Evolutionary conservation across 805 yeast genomes (phyloP).

Genomic region (Candida sithepensis): DNA sequence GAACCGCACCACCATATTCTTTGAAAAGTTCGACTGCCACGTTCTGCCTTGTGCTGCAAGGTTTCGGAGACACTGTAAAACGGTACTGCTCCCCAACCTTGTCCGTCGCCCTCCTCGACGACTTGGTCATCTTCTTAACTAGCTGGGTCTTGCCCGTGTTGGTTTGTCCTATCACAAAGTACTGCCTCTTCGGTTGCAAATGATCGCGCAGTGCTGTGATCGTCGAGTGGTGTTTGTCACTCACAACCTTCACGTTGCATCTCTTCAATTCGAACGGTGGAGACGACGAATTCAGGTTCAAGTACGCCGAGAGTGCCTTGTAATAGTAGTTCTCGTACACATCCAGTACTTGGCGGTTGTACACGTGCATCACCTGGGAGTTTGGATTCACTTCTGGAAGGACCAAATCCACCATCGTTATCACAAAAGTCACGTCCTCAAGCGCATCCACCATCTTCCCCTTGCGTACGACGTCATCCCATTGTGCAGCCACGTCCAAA

Average conservation of each 20-base stretch:
- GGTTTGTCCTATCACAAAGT: slow-evolving; percentile 27
- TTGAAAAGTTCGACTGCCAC: slow-evolving; percentile 8
- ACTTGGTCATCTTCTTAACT: slow-evolving; percentile 7
- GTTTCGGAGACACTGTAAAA: slow-evolving; percentile 12
- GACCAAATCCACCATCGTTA: slow-evolving; percentile 13
- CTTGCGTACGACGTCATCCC: slow-evolving; percentile 1
- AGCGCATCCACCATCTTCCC: not conserved
- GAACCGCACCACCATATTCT: slow-evolving; percentile 14
- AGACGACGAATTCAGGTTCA: not conserved
- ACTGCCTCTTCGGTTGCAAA: not conserved
- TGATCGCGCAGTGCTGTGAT: not conserved
- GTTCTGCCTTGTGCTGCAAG: slow-evolving; percentile 16
- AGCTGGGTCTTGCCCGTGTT: slow-evolving; percentile 29
- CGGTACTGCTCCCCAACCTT: slow-evolving; percentile 4
- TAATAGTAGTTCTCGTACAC: slow-evolving; percentile 2
- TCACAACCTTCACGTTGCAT: not conserved
- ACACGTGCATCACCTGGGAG: too few species aligned
- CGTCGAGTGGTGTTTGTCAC: not conserved
- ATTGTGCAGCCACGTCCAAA: slow-evolving; percentile 4
- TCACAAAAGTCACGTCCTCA: slow-evolving; percentile 11
- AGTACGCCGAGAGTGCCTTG: not conserved
- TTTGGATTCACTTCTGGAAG: not conserved
- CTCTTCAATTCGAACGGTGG: not conserved
- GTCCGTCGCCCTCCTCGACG: slow-evolving; percentile 1
- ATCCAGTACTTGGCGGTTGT: not conserved